Evolutionary conservation across 805 yeast species (phyloP), one percentile per base, ranked within the genome.

Genomic region (Candida xiaguanensis): DNA sequence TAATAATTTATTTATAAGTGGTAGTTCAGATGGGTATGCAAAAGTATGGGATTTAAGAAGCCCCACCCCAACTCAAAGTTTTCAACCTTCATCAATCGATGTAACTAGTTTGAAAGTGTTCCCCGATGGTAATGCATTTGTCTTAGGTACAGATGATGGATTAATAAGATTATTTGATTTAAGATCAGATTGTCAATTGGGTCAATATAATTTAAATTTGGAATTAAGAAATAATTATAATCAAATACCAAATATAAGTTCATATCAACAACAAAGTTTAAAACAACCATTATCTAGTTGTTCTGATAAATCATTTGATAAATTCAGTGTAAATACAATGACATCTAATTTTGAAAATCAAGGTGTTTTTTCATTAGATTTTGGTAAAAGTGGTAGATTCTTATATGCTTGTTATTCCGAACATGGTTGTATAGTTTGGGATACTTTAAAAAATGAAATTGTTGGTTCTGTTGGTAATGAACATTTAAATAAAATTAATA

Each of bases 111-210:
- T 84, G 5, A 68, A 74, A 44, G 78, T 78, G 50, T 81, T 82
- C 53, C 87, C 87, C 7, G 83, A 79, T 45, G 87, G 87, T 2
- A 66, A 80, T 42, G 72, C 87, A 1, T 78, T 89, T 49, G 77
- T 75, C 0, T 72, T 82, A 2, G 96, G 96, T 1, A 74, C 84
- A 32, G 96, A 88, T 52, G 95, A 85, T 56, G 90, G 91, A 3
- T 56, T 71, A 0, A 65, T 85, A 18, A 70, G 85, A 42, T 59
- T 87, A 40, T 84, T 77, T 58, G 97, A 89, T 56, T 58, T 86
- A 32, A 70, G 96, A 45, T 71, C 89, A 1, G 95, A 85, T 54
- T 78, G 93, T 46, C 81, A 76, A 46, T 53, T 88, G 31, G 71
- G 78, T 7, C 56, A 50, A 13, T 87, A 79, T 56, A 59, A 51